phyloP scores from a whole-genome alignment of 805 yeast species.

The Saccharomyces kudriavzevii region DNA sequence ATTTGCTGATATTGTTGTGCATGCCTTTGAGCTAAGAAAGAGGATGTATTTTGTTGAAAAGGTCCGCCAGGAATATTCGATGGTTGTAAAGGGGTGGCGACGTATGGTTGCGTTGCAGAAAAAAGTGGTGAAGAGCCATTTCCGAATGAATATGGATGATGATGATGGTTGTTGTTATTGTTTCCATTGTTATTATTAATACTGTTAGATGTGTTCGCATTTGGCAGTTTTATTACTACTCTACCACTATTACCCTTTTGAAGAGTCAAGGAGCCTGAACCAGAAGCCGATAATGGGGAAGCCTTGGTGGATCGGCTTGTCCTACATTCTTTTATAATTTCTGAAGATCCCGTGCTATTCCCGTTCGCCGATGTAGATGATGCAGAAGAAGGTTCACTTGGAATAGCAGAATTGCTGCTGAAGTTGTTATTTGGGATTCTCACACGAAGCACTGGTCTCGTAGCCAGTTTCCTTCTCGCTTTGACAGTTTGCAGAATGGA shows the following conservation, averaged over 20 bases:
- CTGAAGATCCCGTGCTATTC: conserved; percentile 1
- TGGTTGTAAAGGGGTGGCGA: conserved; percentile 30
- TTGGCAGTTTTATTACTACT: conserved; percentile 1
- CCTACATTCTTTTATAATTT: background rate
- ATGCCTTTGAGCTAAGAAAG: conserved; percentile 4
- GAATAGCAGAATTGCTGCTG: conserved; percentile 21
- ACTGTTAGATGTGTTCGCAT: background rate
- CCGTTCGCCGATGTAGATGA: conserved; percentile 37
- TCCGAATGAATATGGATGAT: conserved; percentile 4
- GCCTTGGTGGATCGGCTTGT: background rate
- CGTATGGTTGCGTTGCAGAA: conserved; percentile 26
- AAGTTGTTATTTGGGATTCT: conserved; percentile 49
- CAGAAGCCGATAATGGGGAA: background rate
- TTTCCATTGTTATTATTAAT: conserved; percentile 1
- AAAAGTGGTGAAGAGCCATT: conserved; percentile 25
- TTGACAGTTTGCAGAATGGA: background rate
- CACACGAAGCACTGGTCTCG: conserved; percentile 54
- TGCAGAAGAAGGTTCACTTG: conserved; percentile 32
- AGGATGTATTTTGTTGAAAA: background rate
- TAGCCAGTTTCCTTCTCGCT: conserved; percentile 10
- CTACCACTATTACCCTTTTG: background rate
- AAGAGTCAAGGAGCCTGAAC: conserved; percentile 2
- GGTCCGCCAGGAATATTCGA: conserved; percentile 4
- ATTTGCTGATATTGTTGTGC: conserved; percentile 13
- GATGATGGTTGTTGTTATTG: conserved; percentile 2